A percentile compares a stretch with the other conserved stretches of the same genome.
Conservation (phyloP, 768 basidiomycete species). For the Pulveroboletus sp. region DNA sequence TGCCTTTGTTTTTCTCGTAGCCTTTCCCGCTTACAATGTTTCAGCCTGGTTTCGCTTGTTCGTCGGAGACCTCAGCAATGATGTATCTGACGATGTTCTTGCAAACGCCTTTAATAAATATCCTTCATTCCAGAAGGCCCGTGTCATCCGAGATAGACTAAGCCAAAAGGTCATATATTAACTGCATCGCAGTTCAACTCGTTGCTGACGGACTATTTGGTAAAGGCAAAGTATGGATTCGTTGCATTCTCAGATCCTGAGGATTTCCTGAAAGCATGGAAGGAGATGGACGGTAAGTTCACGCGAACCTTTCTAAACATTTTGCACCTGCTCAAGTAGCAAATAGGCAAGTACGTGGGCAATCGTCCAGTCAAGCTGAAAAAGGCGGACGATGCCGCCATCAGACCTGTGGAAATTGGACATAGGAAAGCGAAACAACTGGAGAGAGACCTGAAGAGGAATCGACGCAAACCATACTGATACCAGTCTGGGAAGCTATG, state of each 20-base stretch:
- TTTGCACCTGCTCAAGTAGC: constrained; percentile 2
- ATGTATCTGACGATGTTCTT: constrained; percentile 94
- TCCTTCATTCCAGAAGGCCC: constrained; percentile 88
- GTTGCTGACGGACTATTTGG: constrained; percentile 3
- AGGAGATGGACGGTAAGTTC: constrained; percentile 93
- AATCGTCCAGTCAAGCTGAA: constrained; percentile 95
- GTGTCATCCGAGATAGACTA: constrained; percentile 90
- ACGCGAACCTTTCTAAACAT: neutral
- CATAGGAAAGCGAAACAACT: constrained; percentile 87
- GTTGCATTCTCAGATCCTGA: constrained; percentile 98
- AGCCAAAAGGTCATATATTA: constrained; percentile 76
- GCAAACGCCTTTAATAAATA: constrained; percentile 92
- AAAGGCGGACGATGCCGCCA: constrained; percentile 84
- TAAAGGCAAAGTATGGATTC: constrained; percentile 92
- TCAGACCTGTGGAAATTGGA: constrained; percentile 90
- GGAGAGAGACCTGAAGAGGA: constrained; percentile 89
- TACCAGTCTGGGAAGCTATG: constrained; percentile 2
- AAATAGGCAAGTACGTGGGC: constrained; percentile 92
- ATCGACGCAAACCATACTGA: constrained; percentile 79
- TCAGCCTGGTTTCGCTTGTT: constrained; percentile 96
- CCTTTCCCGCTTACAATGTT: constrained; percentile 4
- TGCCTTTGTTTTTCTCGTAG: neutral
- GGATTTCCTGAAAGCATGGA: constrained; percentile 98
- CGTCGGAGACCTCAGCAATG: constrained; percentile 96
- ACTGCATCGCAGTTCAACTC: neutral